These are phyloP conservation scores for Hemisphaericaspora nanyangensis DNA, from an alignment of 805 yeast species.

Conservation along the genomic window DNA sequence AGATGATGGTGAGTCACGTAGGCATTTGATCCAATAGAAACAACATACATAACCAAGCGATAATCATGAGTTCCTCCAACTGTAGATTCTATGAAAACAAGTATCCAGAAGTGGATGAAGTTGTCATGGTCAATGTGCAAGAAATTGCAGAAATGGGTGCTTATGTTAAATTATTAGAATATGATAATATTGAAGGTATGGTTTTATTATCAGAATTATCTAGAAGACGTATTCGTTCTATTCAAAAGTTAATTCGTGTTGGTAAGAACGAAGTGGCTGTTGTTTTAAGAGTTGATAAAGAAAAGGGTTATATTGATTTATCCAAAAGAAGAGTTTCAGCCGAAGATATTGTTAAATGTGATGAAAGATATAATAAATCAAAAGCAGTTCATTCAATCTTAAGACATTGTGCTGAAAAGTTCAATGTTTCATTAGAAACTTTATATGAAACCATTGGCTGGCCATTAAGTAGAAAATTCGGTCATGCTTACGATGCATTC, in stretches of 20 bases:
- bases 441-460: constrained; percentile 90
- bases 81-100: constrained; percentile 98
- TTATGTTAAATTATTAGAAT: constrained; percentile 90
- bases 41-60: background rate
- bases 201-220: constrained; percentile 92
- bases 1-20: background rate
- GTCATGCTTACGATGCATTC: constrained; percentile 97
- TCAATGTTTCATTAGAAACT: constrained; percentile 78
- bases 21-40: background rate
- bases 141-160: constrained; percentile 99
- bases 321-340: constrained; percentile 98
- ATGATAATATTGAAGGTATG: constrained; percentile 99
- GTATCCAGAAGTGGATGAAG: constrained; percentile 98
- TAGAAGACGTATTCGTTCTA: constrained; percentile 97
- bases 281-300: constrained; percentile 96
- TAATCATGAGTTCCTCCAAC: constrained; percentile 74
- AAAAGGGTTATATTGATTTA: constrained; percentile 95
- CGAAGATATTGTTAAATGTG: constrained; percentile 95
- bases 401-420: constrained; percentile 97
- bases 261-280: constrained; percentile 98
- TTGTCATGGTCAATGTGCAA: constrained; percentile 97
- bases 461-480: constrained; percentile 94
- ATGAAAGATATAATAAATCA: constrained; percentile 93
- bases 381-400: constrained; percentile 97
- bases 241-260: constrained; percentile 94